Percentiles rank a stretch among this genome's conserved stretches.
These are phyloP conservation scores for Perkinsela sp. DNA, from an alignment of 208 protist species.

Conservation along the genomic window DNA sequence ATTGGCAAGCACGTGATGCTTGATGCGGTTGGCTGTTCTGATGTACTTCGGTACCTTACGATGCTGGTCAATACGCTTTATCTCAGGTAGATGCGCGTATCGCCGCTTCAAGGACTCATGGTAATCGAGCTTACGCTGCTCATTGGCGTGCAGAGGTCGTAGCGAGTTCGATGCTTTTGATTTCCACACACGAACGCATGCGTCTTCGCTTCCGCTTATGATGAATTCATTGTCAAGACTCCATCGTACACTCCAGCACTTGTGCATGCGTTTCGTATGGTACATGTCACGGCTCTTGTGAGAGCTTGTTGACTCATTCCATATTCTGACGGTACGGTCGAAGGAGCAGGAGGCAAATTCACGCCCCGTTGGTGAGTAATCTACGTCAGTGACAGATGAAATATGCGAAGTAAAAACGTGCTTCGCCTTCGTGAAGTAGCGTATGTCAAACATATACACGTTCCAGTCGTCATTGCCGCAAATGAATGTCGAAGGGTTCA, in stretches of 20 bases:
- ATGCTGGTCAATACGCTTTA: constrained; percentile 54
- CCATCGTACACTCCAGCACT: constrained; percentile 64
- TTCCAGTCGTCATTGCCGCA: constrained; percentile 84
- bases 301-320: constrained; percentile 46
- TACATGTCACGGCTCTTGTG: constrained; percentile 77
- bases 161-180: constrained; percentile 60
- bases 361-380: constrained; percentile 79
- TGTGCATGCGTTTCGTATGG: constrained; percentile 93
- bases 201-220: constrained; percentile 80
- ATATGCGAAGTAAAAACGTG: constrained; percentile 85
- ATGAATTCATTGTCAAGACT: constrained; percentile 74
- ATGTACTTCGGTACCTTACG: constrained; percentile 53
- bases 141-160: constrained; percentile 38
- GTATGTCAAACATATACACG: constrained; percentile 89
- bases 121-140: constrained; percentile 75
- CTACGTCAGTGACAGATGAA: constrained; percentile 64
- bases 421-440: constrained; percentile 57
- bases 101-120: constrained; percentile 49
- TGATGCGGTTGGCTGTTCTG: constrained; percentile 4
- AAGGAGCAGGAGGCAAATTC: constrained; percentile 78
- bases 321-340: constrained; percentile 81
- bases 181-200: constrained; percentile 85
- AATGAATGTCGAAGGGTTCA: constrained; percentile 86
- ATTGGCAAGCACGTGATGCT: neutral
- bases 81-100: constrained; percentile 50